Evolutionary conservation across 768 basidiomycete species (phyloP), one percentile per base, ranked within the genome.

Genomic region (Tulasnella calospora): DNA sequence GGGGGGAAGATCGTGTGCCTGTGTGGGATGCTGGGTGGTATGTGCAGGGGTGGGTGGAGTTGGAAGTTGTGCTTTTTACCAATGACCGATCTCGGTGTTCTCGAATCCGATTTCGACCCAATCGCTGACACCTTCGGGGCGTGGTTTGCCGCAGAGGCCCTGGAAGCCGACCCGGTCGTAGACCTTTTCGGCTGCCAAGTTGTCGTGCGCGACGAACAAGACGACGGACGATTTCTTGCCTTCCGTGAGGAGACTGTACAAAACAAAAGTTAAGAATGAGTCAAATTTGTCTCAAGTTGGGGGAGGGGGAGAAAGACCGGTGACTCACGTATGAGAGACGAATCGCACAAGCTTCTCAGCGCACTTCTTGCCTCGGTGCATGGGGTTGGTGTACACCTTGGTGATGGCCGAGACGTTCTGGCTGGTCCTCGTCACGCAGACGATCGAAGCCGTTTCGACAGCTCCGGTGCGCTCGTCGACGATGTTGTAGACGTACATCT

Each of bases 41-140:
- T 46, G 8, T 46, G 46, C 46, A 46, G 46, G 46, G 46, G 46
- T n/a, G 21, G 51, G 7, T 21, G 51, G 51, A 1, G 41, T 17
- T 8, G 55, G 23, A 9, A 17, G 46, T 23, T 51, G 61, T 67
- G 61, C 12, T 3, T 67, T 46, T 81, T 78, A 93, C 92, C 93
- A 94, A 81, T 92, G 90, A 1, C 92, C 93, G 21, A 92, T 85
- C 5, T 84, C 80, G 23, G 79, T 76, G 33, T 83, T 85, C 80
- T 90, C 87, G 77, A 92, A 92, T 10, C 92, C 92, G 71, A 91
- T 84, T 77, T 93, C 92, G 12, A 89, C 79, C 90, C 90, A 93
- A 21, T 87, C 86, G 73, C 89, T 88, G 23, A 86, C 85, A 13
- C 80, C 75, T 41, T 76, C 78, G 69, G 79, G 80, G 51, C 77